Percentiles rank a stretch among this genome's conserved stretches.
phyloP scores from a whole-genome alignment of 768 basidiomycete species.

The Leccinum subgranulosum region DNA sequence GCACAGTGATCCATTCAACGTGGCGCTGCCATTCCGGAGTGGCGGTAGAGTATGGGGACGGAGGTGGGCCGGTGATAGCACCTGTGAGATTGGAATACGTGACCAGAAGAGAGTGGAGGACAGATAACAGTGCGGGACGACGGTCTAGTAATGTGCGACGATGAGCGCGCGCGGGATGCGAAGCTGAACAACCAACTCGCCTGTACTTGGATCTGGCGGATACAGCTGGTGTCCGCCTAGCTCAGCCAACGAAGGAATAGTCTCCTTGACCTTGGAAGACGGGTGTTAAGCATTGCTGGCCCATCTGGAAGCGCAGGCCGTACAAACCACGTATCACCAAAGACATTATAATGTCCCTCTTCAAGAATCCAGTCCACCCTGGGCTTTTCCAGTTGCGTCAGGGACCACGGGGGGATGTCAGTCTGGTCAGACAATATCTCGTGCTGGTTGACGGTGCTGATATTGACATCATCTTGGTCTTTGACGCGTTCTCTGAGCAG shows the following conservation, averaged over 20 bases:
- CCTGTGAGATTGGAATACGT: slow-evolving; percentile 74
- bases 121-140: slow-evolving; percentile 65
- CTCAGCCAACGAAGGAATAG: slow-evolving; percentile 77
- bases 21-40: slow-evolving; percentile 72
- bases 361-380: slow-evolving; percentile 89
- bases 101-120: slow-evolving; percentile 75
- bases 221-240: slow-evolving; percentile 80
- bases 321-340: slow-evolving; percentile 91
- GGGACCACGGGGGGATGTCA: slow-evolving; percentile 76
- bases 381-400: slow-evolving; percentile 77
- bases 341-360: slow-evolving; percentile 77
- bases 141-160: slow-evolving; percentile 50
- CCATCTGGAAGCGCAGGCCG: slow-evolving; percentile 28
- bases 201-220: slow-evolving; percentile 64
- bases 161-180: slow-evolving; percentile 3
- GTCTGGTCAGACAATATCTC: slow-evolving; percentile 65
- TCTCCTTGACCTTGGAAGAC: slow-evolving; percentile 67
- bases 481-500: slow-evolving; percentile 55
- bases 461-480: slow-evolving; percentile 33
- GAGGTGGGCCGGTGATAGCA: slow-evolving; percentile 66
- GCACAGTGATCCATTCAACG: slow-evolving; percentile 76
- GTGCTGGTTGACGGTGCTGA: slow-evolving; percentile 49
- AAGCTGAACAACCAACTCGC: slow-evolving; percentile 36
- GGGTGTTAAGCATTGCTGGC: slow-evolving; percentile 15
- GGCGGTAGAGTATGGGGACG: slow-evolving; percentile 39